Base-by-base conservation (phyloP, 2,329 filamentous ascomycete species). In the Ambrosiella cleistominuta region DNA sequence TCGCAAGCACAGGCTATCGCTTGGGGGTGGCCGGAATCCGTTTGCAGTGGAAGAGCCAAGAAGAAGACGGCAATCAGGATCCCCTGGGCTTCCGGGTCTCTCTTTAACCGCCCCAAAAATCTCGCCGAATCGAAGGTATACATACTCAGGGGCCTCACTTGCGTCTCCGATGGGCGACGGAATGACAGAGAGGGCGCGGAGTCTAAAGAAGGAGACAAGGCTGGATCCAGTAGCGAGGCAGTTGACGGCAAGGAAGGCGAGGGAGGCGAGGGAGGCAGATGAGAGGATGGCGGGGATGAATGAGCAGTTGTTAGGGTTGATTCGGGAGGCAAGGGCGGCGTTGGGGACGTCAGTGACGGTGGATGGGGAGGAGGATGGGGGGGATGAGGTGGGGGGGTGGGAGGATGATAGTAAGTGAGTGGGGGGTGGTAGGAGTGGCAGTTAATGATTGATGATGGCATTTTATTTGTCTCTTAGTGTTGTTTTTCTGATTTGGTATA, bases 251-350 rank as follows among this genome's bases (percentile, higher is more conserved):
- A 78, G 81, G 66, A 79, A 84, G 63, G 75, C 82, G 27, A 79
- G 80, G 55, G 85, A 86, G 60, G 88, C 95, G 64, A 76, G 82
- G 51, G 83, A 90, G 64, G 79, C 86, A 7, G 89, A 97, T 64
- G 80, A 83, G 49, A 82, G 85, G 56, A 85, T 97, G 64, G 82
- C 81, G 54, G 80, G 84, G 35, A 82, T 97, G 69, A 94, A 93
- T 66, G 76, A 80, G 53, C 81, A 86, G 64, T 72, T 97, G 53
- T 80, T 86, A 66, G 85, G 83, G 39, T 88, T 98, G 85, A 94
- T 98, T 57, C 77, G 83, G 1, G 85, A 97, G 69, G 93, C 90
- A 0, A 85, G 85, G 64, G 85, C 93, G 68, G 93, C 93, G 1
- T 71, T 98, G 15, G 90, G 84, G 1, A 86, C 85, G 17, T 85